These are phyloP conservation scores for Iris pallida DNA, from an alignment of 116 monocot species.

Conservation along the genomic window DNA sequence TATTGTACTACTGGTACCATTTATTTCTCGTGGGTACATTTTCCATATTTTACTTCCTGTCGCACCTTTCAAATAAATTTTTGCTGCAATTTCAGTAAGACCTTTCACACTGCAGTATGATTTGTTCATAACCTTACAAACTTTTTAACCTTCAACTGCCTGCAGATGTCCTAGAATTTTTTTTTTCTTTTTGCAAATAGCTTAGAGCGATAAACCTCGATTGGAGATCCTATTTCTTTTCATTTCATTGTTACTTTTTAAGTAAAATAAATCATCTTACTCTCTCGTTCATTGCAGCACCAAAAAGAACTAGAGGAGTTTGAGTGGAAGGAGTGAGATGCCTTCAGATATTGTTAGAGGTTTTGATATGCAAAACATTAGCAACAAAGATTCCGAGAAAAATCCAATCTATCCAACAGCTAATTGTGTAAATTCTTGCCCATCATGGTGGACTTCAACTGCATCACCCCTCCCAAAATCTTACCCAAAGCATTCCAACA, in stretches of 20 bases:
- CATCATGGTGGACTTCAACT: constrained; percentile 31
- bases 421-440: constrained; percentile 11
- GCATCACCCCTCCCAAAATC: constrained; percentile 7
- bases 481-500: constrained; percentile 16
- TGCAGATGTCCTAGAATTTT: too few relatives aligned
- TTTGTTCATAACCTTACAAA: too few relatives aligned
- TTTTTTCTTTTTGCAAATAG: too few relatives aligned
- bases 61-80: too few relatives aligned
- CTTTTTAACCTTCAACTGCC: too few relatives aligned
- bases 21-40: too few relatives aligned
- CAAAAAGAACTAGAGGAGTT: not conserved
- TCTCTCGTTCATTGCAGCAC: not conserved
- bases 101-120: too few relatives aligned
- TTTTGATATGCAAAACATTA: constrained; percentile 23
- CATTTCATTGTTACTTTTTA: not conserved
- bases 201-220: too few relatives aligned
- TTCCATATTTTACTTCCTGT: too few relatives aligned
- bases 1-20: too few relatives aligned
- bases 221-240: not conserved
- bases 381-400: constrained; percentile 27
- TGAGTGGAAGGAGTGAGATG: not conserved
- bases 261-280: not conserved
- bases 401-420: constrained; percentile 22
- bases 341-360: constrained; percentile 3
- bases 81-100: too few relatives aligned